A percentile compares a stretch with the other conserved stretches of the same genome.
Evolutionary conservation across 305 asterid species (phyloP).

Genomic region (Fraxinus platypoda): DNA sequence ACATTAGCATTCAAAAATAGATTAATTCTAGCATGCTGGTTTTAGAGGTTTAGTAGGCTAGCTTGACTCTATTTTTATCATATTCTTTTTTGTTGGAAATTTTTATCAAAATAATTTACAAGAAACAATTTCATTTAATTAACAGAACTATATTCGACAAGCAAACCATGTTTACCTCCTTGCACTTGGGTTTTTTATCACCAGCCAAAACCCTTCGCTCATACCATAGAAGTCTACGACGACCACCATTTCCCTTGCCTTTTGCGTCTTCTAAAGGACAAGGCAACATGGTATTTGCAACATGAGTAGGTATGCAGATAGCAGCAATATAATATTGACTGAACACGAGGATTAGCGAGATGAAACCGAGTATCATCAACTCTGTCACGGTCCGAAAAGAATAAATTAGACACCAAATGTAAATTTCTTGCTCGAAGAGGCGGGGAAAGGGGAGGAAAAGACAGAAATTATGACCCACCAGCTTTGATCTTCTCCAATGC

Average conservation of each 20-base stretch:
- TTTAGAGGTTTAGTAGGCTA: background rate
- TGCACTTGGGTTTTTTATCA: conserved; percentile 30
- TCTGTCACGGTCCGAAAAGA: conserved; percentile 39
- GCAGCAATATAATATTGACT: conserved; percentile 67
- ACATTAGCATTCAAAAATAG: background rate
- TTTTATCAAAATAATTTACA: background rate
- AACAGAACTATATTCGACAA: background rate
- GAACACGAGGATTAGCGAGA: conserved; percentile 65
- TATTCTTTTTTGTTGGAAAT: background rate
- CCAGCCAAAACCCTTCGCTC: conserved; percentile 63
- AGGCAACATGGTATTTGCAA: conserved; percentile 67
- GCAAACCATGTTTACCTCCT: conserved; percentile 33
- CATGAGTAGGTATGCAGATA: conserved; percentile 56
- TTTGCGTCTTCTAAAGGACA: conserved; percentile 25
- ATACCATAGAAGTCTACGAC: conserved; percentile 50
- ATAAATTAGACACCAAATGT: conserved; percentile 7
- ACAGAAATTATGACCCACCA: conserved; percentile 32
- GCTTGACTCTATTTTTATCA: background rate
- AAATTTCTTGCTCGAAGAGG: background rate
- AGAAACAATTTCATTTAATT: background rate
- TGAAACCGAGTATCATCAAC: conserved; percentile 77
- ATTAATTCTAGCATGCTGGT: background rate
- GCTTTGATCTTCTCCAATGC: conserved; percentile 84
- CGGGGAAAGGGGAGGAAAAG: background rate
- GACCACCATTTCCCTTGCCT: conserved; percentile 13